Evolutionary conservation across 208 protist species (phyloP), one percentile per base, ranked within the genome.

Genomic region (Plasmodiophora brassicae): DNA sequence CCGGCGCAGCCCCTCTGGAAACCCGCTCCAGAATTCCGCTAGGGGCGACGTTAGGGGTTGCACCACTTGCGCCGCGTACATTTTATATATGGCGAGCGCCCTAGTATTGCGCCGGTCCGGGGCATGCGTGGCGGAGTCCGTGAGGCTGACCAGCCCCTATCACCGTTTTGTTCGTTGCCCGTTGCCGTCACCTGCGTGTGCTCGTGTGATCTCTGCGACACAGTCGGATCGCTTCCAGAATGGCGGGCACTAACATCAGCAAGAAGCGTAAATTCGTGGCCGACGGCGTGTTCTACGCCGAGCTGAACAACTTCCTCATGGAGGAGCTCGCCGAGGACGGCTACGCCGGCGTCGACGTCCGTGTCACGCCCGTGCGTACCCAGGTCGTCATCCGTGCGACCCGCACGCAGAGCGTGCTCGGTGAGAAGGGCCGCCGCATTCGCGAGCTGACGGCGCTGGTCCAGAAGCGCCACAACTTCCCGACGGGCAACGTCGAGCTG

Each of bases 241-340:
- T 78, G 65, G 14, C n/a, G 65, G 5, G 14, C 20, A 78, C 65
- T 78, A 5, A 78, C 5, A 5, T 78, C 65, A 78, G 65, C 65
- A 78, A 78, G n/a, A 78, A 78, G 65, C 5, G n/a, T 8, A 78
- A 78, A 32, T 98, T 99, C 93, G 95, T 99, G 71, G 95, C 95
- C 90, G 98, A 99, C 91, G 98, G 98, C 90, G 96, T 99, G 39
- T 98, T 99, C 94, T 98, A 98, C 94, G 98, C 98, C 88, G 98
- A 99, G 94, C 95, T 99, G 71, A 99, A 99, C 94, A 98, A 99
- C 93, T 97, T 99, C 87, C 94, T 99, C 50, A 98, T 96, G 88
- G 94, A 97, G 90, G 98, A 99, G 94, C 95, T 99, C 32, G 95
- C 95, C 84, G 97, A 99, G 91, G 98, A 98, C 84, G 91, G 92